Evolutionary conservation across 495 filamentous ascomycete species (phyloP).

Genomic region (Daldinia loculata): DNA sequence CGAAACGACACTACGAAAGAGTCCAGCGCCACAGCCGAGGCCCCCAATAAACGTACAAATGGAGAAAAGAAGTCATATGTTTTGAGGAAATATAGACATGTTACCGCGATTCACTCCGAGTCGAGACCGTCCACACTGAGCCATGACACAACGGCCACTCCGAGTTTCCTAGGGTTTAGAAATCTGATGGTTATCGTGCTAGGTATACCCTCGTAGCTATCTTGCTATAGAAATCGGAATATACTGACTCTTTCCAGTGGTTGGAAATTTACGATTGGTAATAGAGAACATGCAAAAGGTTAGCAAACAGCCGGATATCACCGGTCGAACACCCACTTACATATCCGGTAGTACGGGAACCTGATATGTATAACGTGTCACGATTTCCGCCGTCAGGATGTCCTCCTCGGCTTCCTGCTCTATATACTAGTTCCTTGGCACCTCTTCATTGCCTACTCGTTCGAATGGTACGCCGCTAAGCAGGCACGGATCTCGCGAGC

Average conservation of each 20-base stretch:
- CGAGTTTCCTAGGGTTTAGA: constrained; percentile 91
- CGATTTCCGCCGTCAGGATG: constrained; percentile 81
- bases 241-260: constrained; percentile 63
- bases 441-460: constrained; percentile 85
- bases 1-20: constrained; percentile 25
- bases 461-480: constrained; percentile 81
- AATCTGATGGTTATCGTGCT: constrained; percentile 96
- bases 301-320: constrained; percentile 22
- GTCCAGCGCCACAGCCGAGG: not conserved
- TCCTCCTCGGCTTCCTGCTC: constrained; percentile 76
- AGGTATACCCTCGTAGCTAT: constrained; percentile 60
- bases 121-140: constrained; percentile 81
- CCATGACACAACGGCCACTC: constrained; percentile 73
- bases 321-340: constrained; percentile 36
- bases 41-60: constrained; percentile 1
- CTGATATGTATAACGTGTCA: constrained; percentile 91
- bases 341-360: constrained; percentile 77
- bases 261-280: constrained; percentile 89
- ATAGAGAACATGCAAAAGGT: constrained; percentile 98
- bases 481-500: constrained; percentile 74
- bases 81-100: constrained; percentile 80
- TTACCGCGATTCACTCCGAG: constrained; percentile 81
- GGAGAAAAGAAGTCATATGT: constrained; percentile 29
- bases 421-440: constrained; percentile 89
- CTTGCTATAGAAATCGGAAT: not conserved